Evolutionary conservation across 495 filamentous ascomycete species (phyloP).

Genomic region (Penicillium bialowiezense): DNA sequence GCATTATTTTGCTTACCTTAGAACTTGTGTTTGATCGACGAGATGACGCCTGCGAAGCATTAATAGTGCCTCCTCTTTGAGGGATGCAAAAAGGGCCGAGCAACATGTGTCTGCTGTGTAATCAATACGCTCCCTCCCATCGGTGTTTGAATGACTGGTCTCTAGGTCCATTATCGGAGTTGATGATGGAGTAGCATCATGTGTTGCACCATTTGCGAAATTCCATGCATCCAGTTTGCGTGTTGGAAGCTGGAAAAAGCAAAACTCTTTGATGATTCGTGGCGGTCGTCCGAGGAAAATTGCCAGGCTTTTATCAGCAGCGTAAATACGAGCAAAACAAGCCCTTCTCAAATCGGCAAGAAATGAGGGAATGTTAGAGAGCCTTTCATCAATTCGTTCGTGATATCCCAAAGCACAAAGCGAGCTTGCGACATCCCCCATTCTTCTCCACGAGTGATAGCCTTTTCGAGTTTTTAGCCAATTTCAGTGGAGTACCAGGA

Average conservation of each 20-base stretch:
- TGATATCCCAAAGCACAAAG: conserved; percentile 42
- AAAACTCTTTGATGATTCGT: conserved; percentile 37
- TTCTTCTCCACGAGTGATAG: conserved; percentile 39
- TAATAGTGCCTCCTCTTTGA: conserved; percentile 39
- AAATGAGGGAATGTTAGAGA: conserved; percentile 27
- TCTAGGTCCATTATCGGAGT: too few species aligned
- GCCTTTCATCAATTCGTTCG: conserved; percentile 29
- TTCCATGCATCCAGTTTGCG: too few species aligned
- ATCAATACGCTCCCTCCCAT: conserved; percentile 6
- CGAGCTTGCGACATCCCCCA: conserved; percentile 38
- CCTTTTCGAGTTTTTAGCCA: conserved; percentile 16
- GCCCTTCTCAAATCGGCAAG: conserved; percentile 32
- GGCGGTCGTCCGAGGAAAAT: conserved; percentile 42
- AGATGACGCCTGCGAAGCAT: conserved; percentile 25
- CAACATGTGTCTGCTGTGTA: conserved; percentile 35
- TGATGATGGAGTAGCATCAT: neutral
- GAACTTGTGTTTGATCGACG: conserved; percentile 9
- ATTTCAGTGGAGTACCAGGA: neutral
- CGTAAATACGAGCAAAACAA: conserved; percentile 37
- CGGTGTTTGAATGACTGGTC: too few species aligned
- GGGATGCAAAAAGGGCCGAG: conserved; percentile 33
- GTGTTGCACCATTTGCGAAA: too few species aligned
- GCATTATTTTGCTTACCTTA: conserved; percentile 13
- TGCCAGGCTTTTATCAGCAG: conserved; percentile 42
- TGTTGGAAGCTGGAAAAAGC: conserved; percentile 32